Evolutionary conservation across 352 stramenopile genomes (phyloP).

Genomic region (Chrysophaeum taylorii): DNA sequence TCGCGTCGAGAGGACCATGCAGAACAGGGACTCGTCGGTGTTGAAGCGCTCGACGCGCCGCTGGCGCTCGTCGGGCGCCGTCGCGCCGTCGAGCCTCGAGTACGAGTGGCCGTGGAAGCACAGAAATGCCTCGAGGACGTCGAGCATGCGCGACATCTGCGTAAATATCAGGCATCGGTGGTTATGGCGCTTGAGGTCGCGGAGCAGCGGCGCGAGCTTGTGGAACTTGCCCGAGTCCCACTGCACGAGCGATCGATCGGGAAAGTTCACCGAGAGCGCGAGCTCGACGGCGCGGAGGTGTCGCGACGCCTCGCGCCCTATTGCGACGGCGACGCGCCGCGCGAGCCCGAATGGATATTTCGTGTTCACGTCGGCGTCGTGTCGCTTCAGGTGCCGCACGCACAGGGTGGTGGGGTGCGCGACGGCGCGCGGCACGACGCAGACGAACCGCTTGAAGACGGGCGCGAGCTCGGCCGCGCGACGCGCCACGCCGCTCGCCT

Average conservation of each 20-base stretch:
- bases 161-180: slow-evolving; percentile 63
- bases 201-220: slow-evolving; percentile 69
- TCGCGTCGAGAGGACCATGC: slow-evolving; percentile 95
- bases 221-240: slow-evolving; percentile 90
- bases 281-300: not conserved
- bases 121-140: slow-evolving; percentile 96
- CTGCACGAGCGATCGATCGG: slow-evolving; percentile 91
- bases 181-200: slow-evolving; percentile 44
- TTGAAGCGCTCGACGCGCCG: slow-evolving; percentile 97
- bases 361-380: not conserved
- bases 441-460: slow-evolving; percentile 54
- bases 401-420: slow-evolving; percentile 18
- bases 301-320: too few species aligned
- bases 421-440: slow-evolving; percentile 57
- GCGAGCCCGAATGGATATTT: too few species aligned
- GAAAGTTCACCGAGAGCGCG: slow-evolving; percentile 77
- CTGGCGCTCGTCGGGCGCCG: slow-evolving; percentile 86
- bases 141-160: slow-evolving; percentile 98
- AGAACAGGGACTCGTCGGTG: slow-evolving; percentile 85
- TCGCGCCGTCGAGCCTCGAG: slow-evolving; percentile 91
- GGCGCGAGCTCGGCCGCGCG: slow-evolving; percentile 40
- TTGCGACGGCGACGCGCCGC: too few species aligned
- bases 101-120: slow-evolving; percentile 95
- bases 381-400: not conserved
- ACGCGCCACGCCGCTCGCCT: slow-evolving; percentile 30